Conservation (phyloP, 345 rosid genomes). For the Sapria himalayana region DNA sequence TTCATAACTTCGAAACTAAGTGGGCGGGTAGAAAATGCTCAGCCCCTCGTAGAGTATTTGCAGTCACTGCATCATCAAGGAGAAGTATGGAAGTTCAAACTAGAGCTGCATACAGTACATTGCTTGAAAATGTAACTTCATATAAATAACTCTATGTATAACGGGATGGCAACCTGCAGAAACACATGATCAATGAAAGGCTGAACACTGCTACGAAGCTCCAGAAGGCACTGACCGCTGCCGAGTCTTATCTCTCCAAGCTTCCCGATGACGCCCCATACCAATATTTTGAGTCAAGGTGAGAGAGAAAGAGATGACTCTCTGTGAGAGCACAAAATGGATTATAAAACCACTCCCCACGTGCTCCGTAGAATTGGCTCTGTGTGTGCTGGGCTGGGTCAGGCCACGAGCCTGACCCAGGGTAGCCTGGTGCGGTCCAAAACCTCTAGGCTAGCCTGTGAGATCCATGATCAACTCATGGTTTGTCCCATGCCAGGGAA, state of each 20-base stretch:
- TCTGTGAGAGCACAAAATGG: too few relatives aligned
- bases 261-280: conserved; percentile 31
- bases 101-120: too few relatives aligned
- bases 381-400: too few relatives aligned
- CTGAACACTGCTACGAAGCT: conserved; percentile 38
- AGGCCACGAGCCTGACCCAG: too few relatives aligned
- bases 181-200: conserved; percentile 42
- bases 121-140: too few relatives aligned
- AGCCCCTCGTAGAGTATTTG: conserved; percentile 53
- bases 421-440: too few relatives aligned
- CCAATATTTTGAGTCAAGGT: conserved; percentile 43
- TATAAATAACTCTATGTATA: too few relatives aligned
- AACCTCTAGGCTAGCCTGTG: too few relatives aligned
- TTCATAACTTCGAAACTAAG: conserved; percentile 27
- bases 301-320: too few relatives aligned
- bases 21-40: conserved; percentile 20
- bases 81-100: conserved; percentile 28
- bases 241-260: conserved; percentile 40
- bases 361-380: too few relatives aligned
- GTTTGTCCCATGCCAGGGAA: too few relatives aligned
- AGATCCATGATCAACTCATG: background rate
- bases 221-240: conserved; percentile 44
- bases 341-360: too few relatives aligned
- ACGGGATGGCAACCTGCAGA: conserved; percentile 20
- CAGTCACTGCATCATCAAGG: conserved; percentile 38